Percentiles rank a stretch among this genome's conserved stretches.
Conservation (phyloP, 495 filamentous ascomycete species). For the Lineolata rhizophorae region DNA sequence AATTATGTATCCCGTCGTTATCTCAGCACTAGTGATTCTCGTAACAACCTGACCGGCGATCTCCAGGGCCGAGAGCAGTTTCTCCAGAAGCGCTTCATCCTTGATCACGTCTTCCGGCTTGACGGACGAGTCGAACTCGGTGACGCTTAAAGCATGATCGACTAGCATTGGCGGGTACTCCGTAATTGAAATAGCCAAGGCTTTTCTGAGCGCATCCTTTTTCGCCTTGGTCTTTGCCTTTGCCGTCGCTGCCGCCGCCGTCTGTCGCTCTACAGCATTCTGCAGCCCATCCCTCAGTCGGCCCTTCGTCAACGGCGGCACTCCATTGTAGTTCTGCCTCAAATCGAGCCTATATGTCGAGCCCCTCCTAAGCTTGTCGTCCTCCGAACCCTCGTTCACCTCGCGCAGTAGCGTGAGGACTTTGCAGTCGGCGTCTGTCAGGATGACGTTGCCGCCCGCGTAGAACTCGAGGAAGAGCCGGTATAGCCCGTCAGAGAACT, state of each 20-base stretch:
- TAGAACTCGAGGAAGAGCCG: conserved; percentile 87
- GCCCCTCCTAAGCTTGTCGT: conserved; percentile 52
- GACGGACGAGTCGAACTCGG: conserved; percentile 38
- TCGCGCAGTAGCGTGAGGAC: conserved; percentile 63
- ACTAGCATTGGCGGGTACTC: conserved; percentile 73
- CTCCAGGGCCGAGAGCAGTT: conserved; percentile 38
- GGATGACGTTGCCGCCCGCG: conserved; percentile 81
- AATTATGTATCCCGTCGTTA: conserved; percentile 66
- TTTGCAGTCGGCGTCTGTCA: conserved; percentile 61
- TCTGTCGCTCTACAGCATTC: conserved; percentile 33
- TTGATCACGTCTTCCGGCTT: conserved; percentile 46
- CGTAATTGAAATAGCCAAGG: conserved; percentile 58
- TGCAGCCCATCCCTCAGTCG: conserved; percentile 46
- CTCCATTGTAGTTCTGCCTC: conserved; percentile 58
- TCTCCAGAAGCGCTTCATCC: conserved; percentile 37
- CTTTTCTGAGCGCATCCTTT: conserved; percentile 52
- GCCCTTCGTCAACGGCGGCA: conserved; percentile 50
- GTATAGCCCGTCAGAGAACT: conserved; percentile 80
- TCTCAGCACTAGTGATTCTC: conserved; percentile 31
- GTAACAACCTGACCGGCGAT: conserved; percentile 43
- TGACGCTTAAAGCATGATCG: conserved; percentile 59
- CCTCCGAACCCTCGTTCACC: conserved; percentile 52
- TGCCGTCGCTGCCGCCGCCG: conserved; percentile 20
- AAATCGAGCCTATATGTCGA: conserved; percentile 58
- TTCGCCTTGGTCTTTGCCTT: conserved; percentile 57